phyloP scores from a whole-genome alignment of 176 grass and related monocot species.

The Luzula sylvatica region DNA sequence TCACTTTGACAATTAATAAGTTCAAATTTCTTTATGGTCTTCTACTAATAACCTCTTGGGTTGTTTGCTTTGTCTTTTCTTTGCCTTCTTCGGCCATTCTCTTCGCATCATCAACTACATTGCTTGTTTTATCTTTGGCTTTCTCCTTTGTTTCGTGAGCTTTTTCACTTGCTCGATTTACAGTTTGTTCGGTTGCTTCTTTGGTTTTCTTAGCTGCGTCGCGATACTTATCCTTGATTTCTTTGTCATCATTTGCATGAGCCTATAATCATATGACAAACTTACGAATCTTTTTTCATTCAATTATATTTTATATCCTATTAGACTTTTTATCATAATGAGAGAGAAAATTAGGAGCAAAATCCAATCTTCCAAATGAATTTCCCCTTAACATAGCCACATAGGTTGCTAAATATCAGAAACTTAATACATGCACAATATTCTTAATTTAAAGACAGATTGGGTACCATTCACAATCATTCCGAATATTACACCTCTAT shows the following conservation, averaged over 20 bases:
- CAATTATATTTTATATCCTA: neutral
- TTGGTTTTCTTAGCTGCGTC: constrained; percentile 30
- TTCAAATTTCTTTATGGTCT: no score
- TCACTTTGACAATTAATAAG: no score
- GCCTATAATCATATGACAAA: constrained; percentile 22
- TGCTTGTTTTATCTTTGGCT: constrained; percentile 8
- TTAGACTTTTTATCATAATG: neutral
- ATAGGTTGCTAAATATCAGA: no score
- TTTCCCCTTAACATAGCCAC: no score
- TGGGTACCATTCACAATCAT: no score
- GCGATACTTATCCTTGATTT: constrained; percentile 32
- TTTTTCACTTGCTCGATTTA: constrained; percentile 27
- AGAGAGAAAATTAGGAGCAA: neutral
- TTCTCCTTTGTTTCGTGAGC: constrained; percentile 22
- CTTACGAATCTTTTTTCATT: neutral
- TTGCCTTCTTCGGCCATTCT: constrained; percentile 23
- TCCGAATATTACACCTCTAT: no score
- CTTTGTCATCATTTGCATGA: constrained; percentile 28
- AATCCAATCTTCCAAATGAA: neutral
- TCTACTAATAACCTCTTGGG: neutral
- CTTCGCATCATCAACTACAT: constrained; percentile 22
- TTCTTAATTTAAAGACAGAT: no score
- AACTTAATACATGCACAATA: no score
- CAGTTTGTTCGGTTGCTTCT: constrained; percentile 26
- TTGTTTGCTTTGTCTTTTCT: constrained; percentile 13